phyloP scores from a whole-genome alignment of 225 moss, liverwort and hornwort genomes.

The Polytrichum formosum region DNA sequence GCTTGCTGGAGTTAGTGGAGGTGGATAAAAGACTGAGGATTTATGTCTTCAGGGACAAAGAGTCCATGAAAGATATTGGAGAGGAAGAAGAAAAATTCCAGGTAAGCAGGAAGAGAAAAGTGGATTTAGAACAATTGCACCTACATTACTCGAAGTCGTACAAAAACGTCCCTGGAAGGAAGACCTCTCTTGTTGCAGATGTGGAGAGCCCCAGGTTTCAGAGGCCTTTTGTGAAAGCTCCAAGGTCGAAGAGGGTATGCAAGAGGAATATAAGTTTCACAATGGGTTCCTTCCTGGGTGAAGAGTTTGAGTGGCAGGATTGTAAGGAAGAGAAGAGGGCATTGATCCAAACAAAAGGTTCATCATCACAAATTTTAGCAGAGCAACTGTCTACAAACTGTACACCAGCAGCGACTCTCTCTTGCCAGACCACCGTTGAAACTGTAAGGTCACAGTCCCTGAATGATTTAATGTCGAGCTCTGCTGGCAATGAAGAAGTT shows the following conservation, averaged over 20 bases:
- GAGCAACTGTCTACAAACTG: neutral
- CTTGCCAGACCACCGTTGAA: neutral
- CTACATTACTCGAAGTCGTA: neutral
- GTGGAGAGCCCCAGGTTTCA: neutral
- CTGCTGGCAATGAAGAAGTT: neutral
- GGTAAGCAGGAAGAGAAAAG: neutral
- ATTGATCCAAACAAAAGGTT: neutral
- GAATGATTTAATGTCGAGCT: neutral
- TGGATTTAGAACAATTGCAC: neutral
- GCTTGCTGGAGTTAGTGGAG: conserved; percentile 5
- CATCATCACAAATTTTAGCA: neutral
- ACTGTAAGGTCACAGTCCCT: neutral
- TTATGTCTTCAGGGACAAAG: neutral
- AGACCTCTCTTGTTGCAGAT: neutral
- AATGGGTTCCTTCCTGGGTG: neutral
- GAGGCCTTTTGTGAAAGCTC: conserved; percentile 8
- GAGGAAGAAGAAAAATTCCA: neutral
- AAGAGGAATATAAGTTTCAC: neutral
- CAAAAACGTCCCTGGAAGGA: neutral
- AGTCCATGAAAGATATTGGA: neutral
- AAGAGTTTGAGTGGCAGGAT: neutral
- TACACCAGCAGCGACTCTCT: neutral
- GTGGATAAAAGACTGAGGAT: conserved; percentile 4
- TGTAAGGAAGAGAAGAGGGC: neutral
- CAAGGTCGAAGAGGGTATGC: neutral